Evolutionary conservation across 371 early-diverging fungal genomes (phyloP).

Genomic region (Funneliformis caledonium): DNA sequence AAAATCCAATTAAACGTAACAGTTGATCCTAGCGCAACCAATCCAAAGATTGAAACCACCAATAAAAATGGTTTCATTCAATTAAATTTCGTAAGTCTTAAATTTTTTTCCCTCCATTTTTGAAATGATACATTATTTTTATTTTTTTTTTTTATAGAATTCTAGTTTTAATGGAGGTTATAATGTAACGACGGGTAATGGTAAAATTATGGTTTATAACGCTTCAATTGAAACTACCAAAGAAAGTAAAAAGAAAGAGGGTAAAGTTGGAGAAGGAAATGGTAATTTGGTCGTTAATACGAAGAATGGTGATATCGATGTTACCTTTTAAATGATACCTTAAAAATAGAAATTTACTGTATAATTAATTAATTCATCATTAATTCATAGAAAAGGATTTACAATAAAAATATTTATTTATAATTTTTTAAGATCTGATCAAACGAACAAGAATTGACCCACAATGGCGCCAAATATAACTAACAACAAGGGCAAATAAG

Average conservation of each 20-base stretch:
- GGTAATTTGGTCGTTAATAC: not conserved
- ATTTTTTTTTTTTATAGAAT: not conserved
- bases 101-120: not conserved
- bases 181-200: not conserved
- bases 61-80: not conserved
- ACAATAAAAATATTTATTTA: too few relatives aligned
- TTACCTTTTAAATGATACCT: not conserved
- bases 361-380: too few relatives aligned
- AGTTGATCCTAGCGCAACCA: not conserved
- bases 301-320: not conserved
- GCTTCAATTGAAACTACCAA: not conserved
- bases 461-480: constrained; percentile 51
- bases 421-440: too few relatives aligned
- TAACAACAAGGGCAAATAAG: constrained; percentile 41
- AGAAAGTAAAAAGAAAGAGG: not conserved
- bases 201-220: not conserved
- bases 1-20: not conserved
- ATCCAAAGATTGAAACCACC: not conserved
- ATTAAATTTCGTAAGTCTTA: not conserved
- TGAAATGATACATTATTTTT: not conserved
- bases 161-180: not conserved
- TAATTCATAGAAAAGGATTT: too few relatives aligned
- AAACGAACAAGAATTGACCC: constrained; percentile 51
- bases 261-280: not conserved
- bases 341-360: too few relatives aligned